Conservation (phyloP, 2,329 filamentous ascomycete genomes). For the Paecilomyces sp. region DNA sequence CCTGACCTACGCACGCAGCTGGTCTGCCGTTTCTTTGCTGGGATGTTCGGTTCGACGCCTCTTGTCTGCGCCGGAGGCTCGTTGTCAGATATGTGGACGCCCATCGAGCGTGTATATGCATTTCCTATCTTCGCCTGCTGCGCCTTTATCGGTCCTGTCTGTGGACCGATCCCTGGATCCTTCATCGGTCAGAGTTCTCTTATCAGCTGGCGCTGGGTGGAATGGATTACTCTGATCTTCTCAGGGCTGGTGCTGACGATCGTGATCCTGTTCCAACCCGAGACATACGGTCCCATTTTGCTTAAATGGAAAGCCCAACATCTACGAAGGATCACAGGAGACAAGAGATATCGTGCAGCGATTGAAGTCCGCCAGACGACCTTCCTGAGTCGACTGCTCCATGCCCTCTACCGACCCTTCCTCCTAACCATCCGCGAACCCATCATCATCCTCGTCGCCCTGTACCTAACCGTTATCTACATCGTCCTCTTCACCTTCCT, state of each 20-base stretch:
- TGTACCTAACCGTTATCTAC: constrained; percentile 22
- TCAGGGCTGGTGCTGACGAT: constrained; percentile 24
- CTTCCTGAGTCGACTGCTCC: constrained; percentile 31
- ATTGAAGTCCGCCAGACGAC: constrained; percentile 38
- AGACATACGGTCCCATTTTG: constrained; percentile 44
- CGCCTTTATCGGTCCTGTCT: constrained; percentile 26
- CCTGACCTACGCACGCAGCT: constrained; percentile 42
- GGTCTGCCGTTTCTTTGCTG: constrained; percentile 43
- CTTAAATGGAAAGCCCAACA: constrained; percentile 39
- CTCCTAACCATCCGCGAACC: constrained; percentile 41
- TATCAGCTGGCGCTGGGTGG: constrained; percentile 41
- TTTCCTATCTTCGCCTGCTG: constrained; percentile 46
- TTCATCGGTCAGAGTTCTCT: constrained; percentile 33
- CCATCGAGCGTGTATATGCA: constrained; percentile 40
- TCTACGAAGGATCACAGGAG: constrained; percentile 33
- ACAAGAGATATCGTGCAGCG: constrained; percentile 41
- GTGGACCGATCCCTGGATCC: constrained; percentile 39
- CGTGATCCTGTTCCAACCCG: constrained; percentile 40
- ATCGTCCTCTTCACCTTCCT: constrained; percentile 25
- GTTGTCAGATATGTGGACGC: constrained; percentile 39
- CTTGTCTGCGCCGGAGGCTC: constrained; percentile 38
- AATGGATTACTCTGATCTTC: constrained; percentile 38
- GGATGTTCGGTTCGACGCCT: constrained; percentile 40
- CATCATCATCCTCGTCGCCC: constrained; percentile 20
- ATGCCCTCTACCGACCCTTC: constrained; percentile 42